Conservation (phyloP, 1,139 yeast species). For the Protomyces inouyei region DNA sequence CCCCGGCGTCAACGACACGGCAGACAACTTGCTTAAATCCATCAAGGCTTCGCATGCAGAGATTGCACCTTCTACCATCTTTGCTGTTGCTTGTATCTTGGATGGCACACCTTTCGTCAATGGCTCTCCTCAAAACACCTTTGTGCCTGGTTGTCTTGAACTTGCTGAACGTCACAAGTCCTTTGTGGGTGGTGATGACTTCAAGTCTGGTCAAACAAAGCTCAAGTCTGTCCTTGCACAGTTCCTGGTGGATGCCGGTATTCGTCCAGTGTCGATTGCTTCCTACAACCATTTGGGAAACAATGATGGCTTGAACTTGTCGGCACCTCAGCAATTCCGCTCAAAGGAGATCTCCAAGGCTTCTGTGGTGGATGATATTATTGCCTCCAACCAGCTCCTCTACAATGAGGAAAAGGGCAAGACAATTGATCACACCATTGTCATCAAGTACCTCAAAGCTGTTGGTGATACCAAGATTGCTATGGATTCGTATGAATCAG, state of each 20-base stretch:
- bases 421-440: slow-evolving; percentile 88
- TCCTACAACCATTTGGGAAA: slow-evolving; percentile 95
- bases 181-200: slow-evolving; percentile 94
- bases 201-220: slow-evolving; percentile 95
- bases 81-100: slow-evolving; percentile 87
- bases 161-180: slow-evolving; percentile 72
- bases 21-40: slow-evolving; percentile 68
- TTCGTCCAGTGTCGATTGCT: slow-evolving; percentile 88
- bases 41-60: slow-evolving; percentile 76
- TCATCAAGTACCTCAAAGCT: slow-evolving; percentile 87
- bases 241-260: slow-evolving; percentile 94
- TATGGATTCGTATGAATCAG: slow-evolving; percentile 96
- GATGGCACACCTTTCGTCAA: slow-evolving; percentile 86
- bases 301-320: slow-evolving; percentile 89
- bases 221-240: slow-evolving; percentile 92
- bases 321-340: slow-evolving; percentile 88
- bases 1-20: slow-evolving; percentile 80
- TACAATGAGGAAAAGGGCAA: slow-evolving; percentile 78
- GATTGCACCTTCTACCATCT: slow-evolving; percentile 83
- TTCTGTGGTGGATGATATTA: slow-evolving; percentile 90
- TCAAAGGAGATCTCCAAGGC: slow-evolving; percentile 92
- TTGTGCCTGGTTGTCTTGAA: slow-evolving; percentile 90
- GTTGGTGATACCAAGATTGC: slow-evolving; percentile 97
- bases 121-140: slow-evolving; percentile 96
- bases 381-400: slow-evolving; percentile 78